Conservation (phyloP, 805 yeast genomes). For the Metschnikowia hibisci region DNA sequence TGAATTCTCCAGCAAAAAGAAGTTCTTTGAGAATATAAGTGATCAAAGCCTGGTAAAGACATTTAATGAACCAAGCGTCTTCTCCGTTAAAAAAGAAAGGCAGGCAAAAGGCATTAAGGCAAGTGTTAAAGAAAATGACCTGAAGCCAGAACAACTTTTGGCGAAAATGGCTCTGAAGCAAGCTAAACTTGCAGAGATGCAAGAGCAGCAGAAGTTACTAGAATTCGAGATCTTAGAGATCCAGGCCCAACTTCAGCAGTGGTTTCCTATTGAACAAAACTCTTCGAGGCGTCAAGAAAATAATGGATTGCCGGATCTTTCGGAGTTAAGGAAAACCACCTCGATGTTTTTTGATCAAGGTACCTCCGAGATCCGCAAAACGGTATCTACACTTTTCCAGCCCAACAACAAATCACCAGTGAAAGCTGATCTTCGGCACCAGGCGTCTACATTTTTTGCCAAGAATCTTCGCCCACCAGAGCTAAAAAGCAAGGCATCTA, state of each 20-base stretch:
- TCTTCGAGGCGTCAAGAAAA: not conserved
- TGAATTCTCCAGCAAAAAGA: constrained; percentile 1
- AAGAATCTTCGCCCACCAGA: constrained; percentile 8
- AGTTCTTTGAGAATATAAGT: constrained; percentile 1
- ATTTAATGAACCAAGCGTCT: constrained; percentile 1
- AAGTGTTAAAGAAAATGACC: not conserved
- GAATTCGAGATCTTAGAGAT: constrained; percentile 34
- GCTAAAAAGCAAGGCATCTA: constrained; percentile 21
- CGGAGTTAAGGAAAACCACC: constrained; percentile 5
- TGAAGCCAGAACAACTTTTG: constrained; percentile 7
- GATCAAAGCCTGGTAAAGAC: not conserved
- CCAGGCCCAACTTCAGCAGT: constrained; percentile 17
- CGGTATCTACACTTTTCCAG: constrained; percentile 1
- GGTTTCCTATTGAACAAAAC: constrained; percentile 1
- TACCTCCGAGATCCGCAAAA: constrained; percentile 3
- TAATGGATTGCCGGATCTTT: not conserved
- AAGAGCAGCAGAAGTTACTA: constrained; percentile 32
- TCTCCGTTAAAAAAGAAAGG: not conserved
- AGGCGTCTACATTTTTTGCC: constrained; percentile 1
- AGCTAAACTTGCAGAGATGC: constrained; percentile 47
- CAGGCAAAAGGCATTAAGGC: not conserved
- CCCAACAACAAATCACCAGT: not conserved
- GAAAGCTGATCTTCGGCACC: constrained; percentile 2
- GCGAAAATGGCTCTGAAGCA: constrained; percentile 47
- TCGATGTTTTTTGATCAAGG: constrained; percentile 11